phyloP scores from a whole-genome alignment of 2,329 filamentous ascomycete genomes.

The Aspergillus brasiliensis region DNA sequence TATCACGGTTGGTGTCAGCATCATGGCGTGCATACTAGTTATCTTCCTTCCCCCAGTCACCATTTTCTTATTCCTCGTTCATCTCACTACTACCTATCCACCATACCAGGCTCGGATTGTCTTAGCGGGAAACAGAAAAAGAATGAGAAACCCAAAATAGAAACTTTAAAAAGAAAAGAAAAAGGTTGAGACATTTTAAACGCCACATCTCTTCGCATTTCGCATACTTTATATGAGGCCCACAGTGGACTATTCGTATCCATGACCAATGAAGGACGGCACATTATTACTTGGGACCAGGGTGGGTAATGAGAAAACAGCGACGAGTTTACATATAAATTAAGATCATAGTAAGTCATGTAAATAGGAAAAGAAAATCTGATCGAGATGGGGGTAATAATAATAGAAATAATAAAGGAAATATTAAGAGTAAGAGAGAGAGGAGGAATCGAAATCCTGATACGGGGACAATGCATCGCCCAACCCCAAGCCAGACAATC shows the following conservation, averaged over 20 bases:
- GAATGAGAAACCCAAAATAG: too few relatives aligned
- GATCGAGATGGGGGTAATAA: neutral
- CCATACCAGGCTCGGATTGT: neutral
- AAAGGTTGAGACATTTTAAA: slow-evolving; percentile 8
- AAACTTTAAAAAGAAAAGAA: slow-evolving; percentile 6
- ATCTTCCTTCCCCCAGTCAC: neutral
- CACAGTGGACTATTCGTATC: neutral
- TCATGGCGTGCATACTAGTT: neutral
- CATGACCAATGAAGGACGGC: neutral
- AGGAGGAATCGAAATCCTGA: neutral
- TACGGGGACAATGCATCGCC: neutral
- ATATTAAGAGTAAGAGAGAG: neutral
- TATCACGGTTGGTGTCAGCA: neutral
- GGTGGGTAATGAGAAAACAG: too few relatives aligned
- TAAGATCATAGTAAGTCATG: neutral
- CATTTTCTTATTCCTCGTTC: neutral
- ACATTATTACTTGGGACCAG: too few relatives aligned
- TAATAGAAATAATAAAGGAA: neutral
- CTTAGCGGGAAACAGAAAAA: slow-evolving; percentile 5
- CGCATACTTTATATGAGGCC: neutral
- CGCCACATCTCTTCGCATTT: slow-evolving; percentile 1
- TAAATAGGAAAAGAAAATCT: neutral
- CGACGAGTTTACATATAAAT: neutral
- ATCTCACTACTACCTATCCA: neutral
- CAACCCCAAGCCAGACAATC: slow-evolving; percentile 1